Percentiles rank a stretch among this genome's conserved stretches.
These are phyloP conservation scores for Coemansia javaensis DNA, from an alignment of 192 early-diverging fungal species.

Conservation along the genomic window DNA sequence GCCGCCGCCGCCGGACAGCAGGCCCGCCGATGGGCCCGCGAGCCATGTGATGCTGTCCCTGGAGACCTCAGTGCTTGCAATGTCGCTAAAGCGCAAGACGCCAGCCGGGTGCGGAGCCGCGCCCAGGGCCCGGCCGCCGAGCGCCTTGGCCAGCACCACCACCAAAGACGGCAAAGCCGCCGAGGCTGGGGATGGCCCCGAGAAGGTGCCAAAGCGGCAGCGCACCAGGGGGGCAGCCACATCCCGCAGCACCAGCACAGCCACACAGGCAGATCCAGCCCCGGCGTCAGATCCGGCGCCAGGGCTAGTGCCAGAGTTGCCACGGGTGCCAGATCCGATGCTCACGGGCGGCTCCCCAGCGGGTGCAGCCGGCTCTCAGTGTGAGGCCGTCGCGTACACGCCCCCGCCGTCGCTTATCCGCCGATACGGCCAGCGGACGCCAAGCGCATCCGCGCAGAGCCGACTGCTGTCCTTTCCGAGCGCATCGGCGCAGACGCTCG, in stretches of 20 bases:
- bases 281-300: neutral
- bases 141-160: neutral
- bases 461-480: too few relatives aligned
- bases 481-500: neutral
- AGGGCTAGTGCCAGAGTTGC: neutral
- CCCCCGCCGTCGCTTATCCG: slow-evolving; percentile 33
- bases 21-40: too few relatives aligned
- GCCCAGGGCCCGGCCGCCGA: neutral
- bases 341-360: neutral
- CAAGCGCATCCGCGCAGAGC: neutral
- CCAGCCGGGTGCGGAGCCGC: neutral
- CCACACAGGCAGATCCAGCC: too few relatives aligned
- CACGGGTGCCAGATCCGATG: neutral
- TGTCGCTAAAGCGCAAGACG: slow-evolving; percentile 33
- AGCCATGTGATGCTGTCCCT: slow-evolving; percentile 11
- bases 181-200: neutral
- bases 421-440: slow-evolving; percentile 8
- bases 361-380: neutral
- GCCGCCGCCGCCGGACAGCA: too few relatives aligned
- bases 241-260: neutral
- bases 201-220: slow-evolving; percentile 20
- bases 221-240: slow-evolving; percentile 2
- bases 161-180: neutral
- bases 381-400: slow-evolving; percentile 16
- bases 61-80: slow-evolving; percentile 20